A percentile compares a stretch with the other conserved stretches of the same genome.
Conservation (phyloP, 495 filamentous ascomycete species). For the Jackrogersella multiformis region DNA sequence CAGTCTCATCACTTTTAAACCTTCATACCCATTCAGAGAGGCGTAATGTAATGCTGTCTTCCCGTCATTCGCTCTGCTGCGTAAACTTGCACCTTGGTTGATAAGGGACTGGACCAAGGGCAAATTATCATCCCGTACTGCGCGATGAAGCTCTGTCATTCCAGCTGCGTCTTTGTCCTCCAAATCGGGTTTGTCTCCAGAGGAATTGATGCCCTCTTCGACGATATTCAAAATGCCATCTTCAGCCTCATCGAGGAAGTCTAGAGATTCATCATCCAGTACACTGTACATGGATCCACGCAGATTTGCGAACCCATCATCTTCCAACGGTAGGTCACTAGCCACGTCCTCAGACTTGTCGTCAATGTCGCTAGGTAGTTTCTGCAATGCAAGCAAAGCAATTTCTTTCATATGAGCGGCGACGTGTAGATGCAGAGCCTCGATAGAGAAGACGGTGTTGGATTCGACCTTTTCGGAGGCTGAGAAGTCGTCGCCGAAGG, state of each 20-base stretch:
- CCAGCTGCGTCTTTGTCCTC: not conserved
- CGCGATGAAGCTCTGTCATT: not conserved
- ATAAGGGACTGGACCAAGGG: not conserved
- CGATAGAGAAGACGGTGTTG: not conserved
- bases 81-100: not conserved
- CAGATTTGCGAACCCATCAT: not conserved
- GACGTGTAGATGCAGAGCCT: not conserved
- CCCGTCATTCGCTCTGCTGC: not conserved
- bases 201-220: not conserved
- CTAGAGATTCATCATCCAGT: not conserved
- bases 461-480: not conserved
- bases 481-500: not conserved
- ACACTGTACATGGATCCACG: not conserved
- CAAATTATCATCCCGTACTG: not conserved
- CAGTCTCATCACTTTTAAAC: not conserved
- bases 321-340: not conserved
- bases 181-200: not conserved
- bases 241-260: not conserved
- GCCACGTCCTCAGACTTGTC: not conserved
- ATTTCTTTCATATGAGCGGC: not conserved
- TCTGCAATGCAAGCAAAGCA: not conserved
- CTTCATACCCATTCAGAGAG: not conserved
- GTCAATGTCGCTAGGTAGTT: not conserved
- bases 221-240: not conserved
- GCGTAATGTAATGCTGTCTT: not conserved